These are phyloP conservation scores for Yarrowia alimentaria DNA, from an alignment of 805 yeast species.

Conservation along the genomic window DNA sequence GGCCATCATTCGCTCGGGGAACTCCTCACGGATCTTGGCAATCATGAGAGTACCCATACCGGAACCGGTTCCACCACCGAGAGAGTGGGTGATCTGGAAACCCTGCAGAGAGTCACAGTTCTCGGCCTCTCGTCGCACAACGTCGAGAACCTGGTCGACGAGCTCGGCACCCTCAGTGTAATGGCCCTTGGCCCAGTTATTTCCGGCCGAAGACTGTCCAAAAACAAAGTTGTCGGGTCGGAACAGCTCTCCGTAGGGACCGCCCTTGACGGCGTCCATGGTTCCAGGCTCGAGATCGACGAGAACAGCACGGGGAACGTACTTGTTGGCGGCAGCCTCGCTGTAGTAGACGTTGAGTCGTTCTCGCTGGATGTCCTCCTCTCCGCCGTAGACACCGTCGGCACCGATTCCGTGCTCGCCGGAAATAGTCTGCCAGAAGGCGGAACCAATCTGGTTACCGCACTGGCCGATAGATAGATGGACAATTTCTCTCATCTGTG, in stretches of 20 bases:
- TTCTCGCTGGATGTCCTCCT: constrained; percentile 38
- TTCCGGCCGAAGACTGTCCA: constrained; percentile 92
- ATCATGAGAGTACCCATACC: constrained; percentile 92
- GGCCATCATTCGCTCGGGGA: constrained; percentile 94
- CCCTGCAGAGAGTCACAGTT: constrained; percentile 91
- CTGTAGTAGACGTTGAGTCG: constrained; percentile 81
- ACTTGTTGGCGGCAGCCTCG: constrained; percentile 82
- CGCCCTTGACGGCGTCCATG: constrained; percentile 76
- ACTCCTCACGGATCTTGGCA: constrained; percentile 85
- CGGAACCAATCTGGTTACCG: constrained; percentile 85
- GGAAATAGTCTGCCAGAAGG: constrained; percentile 46
- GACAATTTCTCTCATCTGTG: constrained; percentile 38
- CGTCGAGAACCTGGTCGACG: constrained; percentile 85
- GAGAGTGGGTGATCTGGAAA: constrained; percentile 81
- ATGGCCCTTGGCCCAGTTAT: constrained; percentile 96
- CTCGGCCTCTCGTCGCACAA: constrained; percentile 90
- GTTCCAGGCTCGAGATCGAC: constrained; percentile 96
- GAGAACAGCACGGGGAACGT: constrained; percentile 89
- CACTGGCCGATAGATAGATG: constrained; percentile 98
- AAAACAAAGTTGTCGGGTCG: constrained; percentile 89
- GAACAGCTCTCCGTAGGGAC: constrained; percentile 78
- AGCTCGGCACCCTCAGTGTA: constrained; percentile 96
- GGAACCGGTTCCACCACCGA: constrained; percentile 94
- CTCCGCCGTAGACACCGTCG: constrained; percentile 37
- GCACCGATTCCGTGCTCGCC: constrained; percentile 45